Base-by-base conservation (phyloP, 2,329 filamentous ascomycete genomes). In the Aureobasidium subglaciale region DNA sequence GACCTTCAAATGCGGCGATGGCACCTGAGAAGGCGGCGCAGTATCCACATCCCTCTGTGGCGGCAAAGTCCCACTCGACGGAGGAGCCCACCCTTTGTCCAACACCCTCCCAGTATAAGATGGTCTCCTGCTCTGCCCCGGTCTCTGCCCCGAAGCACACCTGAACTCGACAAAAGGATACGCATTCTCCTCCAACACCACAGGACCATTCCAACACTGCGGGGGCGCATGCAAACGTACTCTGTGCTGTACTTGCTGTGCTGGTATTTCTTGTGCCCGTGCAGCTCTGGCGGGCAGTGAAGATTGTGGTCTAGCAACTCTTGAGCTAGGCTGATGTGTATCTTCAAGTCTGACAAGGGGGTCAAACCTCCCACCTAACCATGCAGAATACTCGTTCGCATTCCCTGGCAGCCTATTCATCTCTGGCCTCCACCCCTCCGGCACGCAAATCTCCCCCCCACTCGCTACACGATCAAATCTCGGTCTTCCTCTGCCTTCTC, bases 371-470 rank as follows among this genome's bases (percentile, higher is more conserved):
- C 54, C 43, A 18, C 6, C 7, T 27, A 56, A 20, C 8, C 41
- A 56, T 11, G 41, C 41, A 25, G 41, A 46, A 25, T 41, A 56
- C 32, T 56, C 54, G 9, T 56, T 56, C 29, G 54, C 54, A n/a
- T 56, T 56, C 1, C 9, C 22, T 4, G 54, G 54, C 4, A 56
- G 37, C 4, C 54, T 34, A 8, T 56, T 56, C 54, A 48, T 46
- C 42, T 46, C 54, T 4, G 42, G 25, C n/a, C 34, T 41, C 54
- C 54, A 56, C 4, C 18, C 6, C 2, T 43, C n/a, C 0, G 54
- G 54, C 9, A 56, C 15, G 9, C 10, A 22, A 9, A 34, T 49
- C 25, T n/a, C 32, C 13, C 2, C 20, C 18, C 2, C 22, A 18
- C 0, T 24, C 11, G 27, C 18, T 16, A 16, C 37, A 34, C 54